Evolutionary conservation across 225 moss, liverwort and hornwort species (phyloP).

Genomic region (Neckera pumila): DNA sequence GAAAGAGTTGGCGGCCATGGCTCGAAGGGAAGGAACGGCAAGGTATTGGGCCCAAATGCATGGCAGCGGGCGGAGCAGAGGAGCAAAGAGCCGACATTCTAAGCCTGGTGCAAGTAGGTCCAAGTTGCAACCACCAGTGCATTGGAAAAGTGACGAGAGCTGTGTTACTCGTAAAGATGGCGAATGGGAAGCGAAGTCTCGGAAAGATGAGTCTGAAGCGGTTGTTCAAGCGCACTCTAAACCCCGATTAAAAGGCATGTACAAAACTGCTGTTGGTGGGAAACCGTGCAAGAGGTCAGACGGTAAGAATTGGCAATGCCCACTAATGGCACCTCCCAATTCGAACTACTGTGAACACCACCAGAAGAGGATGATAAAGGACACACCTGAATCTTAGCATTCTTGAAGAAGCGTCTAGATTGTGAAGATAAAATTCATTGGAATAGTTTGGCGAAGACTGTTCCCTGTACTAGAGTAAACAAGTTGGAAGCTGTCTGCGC

Average conservation of each 20-base stretch:
- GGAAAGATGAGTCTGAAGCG: conserved; percentile 7
- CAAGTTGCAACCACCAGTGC: conserved; percentile 2
- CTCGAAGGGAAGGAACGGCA: conserved; percentile 54
- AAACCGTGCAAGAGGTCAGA: conserved; percentile 55
- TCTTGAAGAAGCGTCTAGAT: not conserved
- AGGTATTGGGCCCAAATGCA: conserved; percentile 51
- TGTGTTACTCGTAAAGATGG: conserved; percentile 17
- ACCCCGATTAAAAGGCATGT: conserved; percentile 43
- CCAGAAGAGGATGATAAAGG: conserved; percentile 46
- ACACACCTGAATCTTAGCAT: conserved; percentile 13
- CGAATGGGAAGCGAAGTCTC: conserved; percentile 16
- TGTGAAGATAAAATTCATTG: conserved; percentile 29
- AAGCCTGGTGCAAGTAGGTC: conserved; percentile 17
- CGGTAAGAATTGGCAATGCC: conserved; percentile 63
- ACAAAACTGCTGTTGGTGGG: conserved; percentile 34
- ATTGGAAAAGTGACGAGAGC: conserved; percentile 29
- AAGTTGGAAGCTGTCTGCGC: conserved; percentile 15
- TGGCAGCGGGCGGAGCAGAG: conserved; percentile 31
- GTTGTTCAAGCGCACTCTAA: conserved; percentile 27
- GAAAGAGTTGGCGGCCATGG: conserved; percentile 49
- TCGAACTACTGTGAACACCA: conserved; percentile 54
- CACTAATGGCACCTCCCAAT: conserved; percentile 32
- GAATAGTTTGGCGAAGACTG: conserved; percentile 22
- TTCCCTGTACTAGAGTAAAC: conserved; percentile 32
- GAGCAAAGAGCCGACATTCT: conserved; percentile 21